Base-by-base conservation (phyloP, 495 filamentous ascomycete genomes). In the Cudoniella acicularis region DNA sequence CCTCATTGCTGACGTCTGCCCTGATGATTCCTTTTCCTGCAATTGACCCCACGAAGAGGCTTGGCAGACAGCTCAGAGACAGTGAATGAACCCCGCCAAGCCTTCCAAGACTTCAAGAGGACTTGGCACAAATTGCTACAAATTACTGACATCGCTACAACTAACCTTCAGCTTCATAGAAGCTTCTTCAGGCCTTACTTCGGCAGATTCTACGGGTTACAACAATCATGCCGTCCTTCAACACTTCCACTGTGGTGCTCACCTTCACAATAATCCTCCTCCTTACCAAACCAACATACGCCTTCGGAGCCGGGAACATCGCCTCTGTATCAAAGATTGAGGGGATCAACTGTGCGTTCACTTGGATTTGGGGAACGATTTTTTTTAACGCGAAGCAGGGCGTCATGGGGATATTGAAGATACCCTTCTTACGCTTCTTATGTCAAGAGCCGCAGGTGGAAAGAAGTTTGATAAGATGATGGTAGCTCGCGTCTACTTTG, bases 341-440 rank as follows among this genome's bases (percentile, higher is more conserved):
- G 67, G 92, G 91, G 56, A 75, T 85, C 62, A 95, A 95, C 70
- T 96, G 80, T 83, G 63, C 52, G 73, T 69, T 1, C 41, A 26
- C 10, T 18, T 41, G 26, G 18, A 10, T 54, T 41, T 16, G n/a
- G 20, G 24, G 21, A 17, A 10, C 42, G 42, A 2, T 46, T 58
- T 41, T 60, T 64, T 22, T 59, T 47, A 27, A 8, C 8, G 10
- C 42, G 24, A 22, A 13, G 27, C 54, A 82, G 78, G 90, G 89
- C 90, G 92, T 48, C 92, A 96, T 85, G 92, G 92, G 58, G 93
- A 98, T 72, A 94, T 96, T 67, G 92, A 96, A 80, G 92, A 96
- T 78, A 83, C 87, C 26, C 80, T 96, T 18, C 82, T 96, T 56
- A 82, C 76, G 48, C 73, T 96, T 24, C 68, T 86, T 54, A 87